Evolutionary conservation across 352 stramenopile species (phyloP).

Genomic region (Blastocystis sp.): DNA sequence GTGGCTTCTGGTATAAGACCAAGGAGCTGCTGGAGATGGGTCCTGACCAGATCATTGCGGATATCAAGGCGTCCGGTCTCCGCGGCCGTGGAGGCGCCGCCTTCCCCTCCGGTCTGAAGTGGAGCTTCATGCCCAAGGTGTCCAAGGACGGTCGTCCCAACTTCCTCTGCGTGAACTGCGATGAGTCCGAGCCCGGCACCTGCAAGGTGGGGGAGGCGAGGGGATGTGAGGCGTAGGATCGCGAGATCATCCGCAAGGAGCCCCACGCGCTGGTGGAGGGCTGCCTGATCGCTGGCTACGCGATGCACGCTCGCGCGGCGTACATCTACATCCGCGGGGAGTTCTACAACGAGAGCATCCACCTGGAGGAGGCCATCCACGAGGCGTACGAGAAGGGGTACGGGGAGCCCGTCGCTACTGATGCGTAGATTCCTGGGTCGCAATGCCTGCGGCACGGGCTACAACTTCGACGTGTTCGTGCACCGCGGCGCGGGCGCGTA

Average conservation of each 20-base stretch:
- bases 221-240: conserved; percentile 75
- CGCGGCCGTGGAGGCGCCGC: conserved; percentile 92
- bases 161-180: conserved; percentile 99
- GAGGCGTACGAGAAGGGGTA: conserved; percentile 90
- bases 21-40: conserved; percentile 97
- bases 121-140: conserved; percentile 99
- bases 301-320: conserved; percentile 93
- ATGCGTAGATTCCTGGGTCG: conserved; percentile 81
- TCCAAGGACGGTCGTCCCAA: conserved; percentile 89
- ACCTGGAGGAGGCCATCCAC: conserved; percentile 96
- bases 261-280: conserved; percentile 98
- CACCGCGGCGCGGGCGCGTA: conserved; percentile 96
- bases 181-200: conserved; percentile 96
- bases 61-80: conserved; percentile 97
- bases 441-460: conserved; percentile 93
- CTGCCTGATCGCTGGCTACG: conserved; percentile 92
- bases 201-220: conserved; percentile 81
- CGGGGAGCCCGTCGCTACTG: not conserved
- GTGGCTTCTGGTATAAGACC: conserved; percentile 91
- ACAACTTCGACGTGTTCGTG: conserved; percentile 99
- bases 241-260: conserved; percentile 99
- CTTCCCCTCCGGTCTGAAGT: conserved; percentile 98
- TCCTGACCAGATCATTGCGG: conserved; percentile 97
- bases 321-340: conserved; percentile 99
- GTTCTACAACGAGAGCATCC: conserved; percentile 98